Base-by-base conservation (phyloP, 2,329 filamentous ascomycete genomes). In the Hypocrella siamensis region DNA sequence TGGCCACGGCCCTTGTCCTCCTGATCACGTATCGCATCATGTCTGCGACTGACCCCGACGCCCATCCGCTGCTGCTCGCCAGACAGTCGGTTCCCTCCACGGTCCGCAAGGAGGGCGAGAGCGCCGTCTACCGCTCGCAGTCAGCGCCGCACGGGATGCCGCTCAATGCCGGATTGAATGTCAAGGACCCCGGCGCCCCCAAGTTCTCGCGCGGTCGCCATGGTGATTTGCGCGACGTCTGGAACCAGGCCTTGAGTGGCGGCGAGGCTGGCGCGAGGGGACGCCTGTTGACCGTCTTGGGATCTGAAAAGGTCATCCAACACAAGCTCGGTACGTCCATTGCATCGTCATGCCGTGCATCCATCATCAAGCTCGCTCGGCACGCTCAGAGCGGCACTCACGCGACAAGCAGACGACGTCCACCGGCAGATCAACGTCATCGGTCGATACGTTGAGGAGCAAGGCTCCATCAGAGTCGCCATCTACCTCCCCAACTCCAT, bases 401-500 rank as follows among this genome's bases (percentile, higher is more conserved):
- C 32, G 37, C 25, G 14, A 6, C 6, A 14, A n/a, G n/a, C 6
- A 66, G 74, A 76, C 34, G 75, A 84, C 39, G 57, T 94, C 31
- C 88, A 79, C 6, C 75, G 77, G 41, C 79, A 92, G 51, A 93
- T 96, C 53, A 86, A 82, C 53, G 67, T 90, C 18, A 74, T 96
- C 46, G 90, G 90, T 39, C 70, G 72, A 45, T 73, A 86, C 46
- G 67, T 83, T 42, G 63, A 81, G 35, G 70, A 80, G 44, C 70
- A 79, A 40, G 72, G 75, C 34, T 74, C 73, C 24, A 79, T 75
- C 50, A 78, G 75, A 31, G 81, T 96, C 19, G 90, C 85, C 39
- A 70, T 96, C 40, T 93, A 92, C 53, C 67, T 96, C 35, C 84
- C 86, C 27, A 94, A 98, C 63, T 93, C 85, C 29, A 66, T 93